A percentile compares a stretch with the other conserved stretches of the same genome.
Evolutionary conservation across 305 asterid genomes (phyloP).

Genomic region (Fraxinus baroniana): DNA sequence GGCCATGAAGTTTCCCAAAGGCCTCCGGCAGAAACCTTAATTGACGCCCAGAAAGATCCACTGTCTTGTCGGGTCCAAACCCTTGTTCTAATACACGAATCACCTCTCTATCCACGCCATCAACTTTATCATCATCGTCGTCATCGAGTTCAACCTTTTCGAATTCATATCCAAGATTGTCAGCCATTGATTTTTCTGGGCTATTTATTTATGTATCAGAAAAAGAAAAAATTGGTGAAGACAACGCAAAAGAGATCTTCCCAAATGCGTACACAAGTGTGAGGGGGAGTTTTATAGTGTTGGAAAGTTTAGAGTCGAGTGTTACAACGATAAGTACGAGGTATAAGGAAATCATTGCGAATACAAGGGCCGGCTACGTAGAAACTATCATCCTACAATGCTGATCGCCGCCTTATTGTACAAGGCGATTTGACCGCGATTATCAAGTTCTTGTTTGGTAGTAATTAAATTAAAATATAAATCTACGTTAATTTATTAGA

Average conservation of each 20-base stretch:
- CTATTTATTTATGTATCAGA: not conserved
- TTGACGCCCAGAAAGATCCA: constrained; percentile 50
- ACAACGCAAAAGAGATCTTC: not conserved
- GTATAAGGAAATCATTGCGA: not conserved
- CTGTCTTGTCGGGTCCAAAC: constrained; percentile 19
- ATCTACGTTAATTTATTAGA: no score
- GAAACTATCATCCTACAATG: not conserved
- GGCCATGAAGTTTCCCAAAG: constrained; percentile 38
- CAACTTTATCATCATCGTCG: constrained; percentile 18
- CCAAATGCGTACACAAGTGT: not conserved
- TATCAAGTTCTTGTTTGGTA: no score
- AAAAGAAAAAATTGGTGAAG: not conserved
- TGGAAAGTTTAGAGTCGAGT: not conserved
- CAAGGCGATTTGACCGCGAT: not conserved
- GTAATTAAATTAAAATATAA: no score
- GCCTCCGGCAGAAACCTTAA: constrained; percentile 48
- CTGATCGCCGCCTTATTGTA: not conserved
- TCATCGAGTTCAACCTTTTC: constrained; percentile 28
- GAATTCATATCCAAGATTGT: constrained; percentile 26
- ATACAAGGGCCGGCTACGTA: not conserved
- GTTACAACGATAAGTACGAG: not conserved
- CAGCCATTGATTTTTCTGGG: constrained; percentile 24
- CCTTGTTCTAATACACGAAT: constrained; percentile 37
- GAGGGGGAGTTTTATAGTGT: not conserved
- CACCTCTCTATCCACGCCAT: constrained; percentile 32